Evolutionary conservation across 176 grass and related monocot genomes (phyloP).

Genomic region (Rhynchospora pubera): DNA sequence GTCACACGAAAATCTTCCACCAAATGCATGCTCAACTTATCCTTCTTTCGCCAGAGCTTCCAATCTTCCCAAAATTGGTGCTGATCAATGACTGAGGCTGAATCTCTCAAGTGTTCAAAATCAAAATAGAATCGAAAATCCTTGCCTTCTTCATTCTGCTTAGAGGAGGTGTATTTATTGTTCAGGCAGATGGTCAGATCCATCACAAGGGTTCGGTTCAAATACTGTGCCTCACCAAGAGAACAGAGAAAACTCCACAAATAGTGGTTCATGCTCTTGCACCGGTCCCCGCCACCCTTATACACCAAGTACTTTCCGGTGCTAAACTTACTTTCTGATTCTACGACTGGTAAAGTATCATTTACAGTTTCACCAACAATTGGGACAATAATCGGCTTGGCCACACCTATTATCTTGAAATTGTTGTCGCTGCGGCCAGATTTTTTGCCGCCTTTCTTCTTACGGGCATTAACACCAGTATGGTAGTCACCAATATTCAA

Average conservation of each 20-base stretch:
- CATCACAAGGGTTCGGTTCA: constrained; percentile 90
- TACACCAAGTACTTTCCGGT: constrained; percentile 61
- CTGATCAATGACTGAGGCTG: constrained; percentile 64
- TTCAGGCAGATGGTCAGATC: constrained; percentile 67
- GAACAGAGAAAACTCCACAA: constrained; percentile 82
- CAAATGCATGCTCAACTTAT: constrained; percentile 54
- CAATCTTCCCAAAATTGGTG: constrained; percentile 78
- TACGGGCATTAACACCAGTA: constrained; percentile 54
- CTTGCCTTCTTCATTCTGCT: constrained; percentile 56
- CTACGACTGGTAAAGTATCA: constrained; percentile 61
- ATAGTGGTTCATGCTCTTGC: constrained; percentile 97
- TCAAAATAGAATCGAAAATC: constrained; percentile 96
- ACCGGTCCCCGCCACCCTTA: constrained; percentile 73
- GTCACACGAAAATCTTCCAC: constrained; percentile 70
- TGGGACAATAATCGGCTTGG: constrained; percentile 19
- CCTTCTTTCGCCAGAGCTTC: constrained; percentile 64
- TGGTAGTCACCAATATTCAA: constrained; percentile 62
- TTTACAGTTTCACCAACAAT: constrained; percentile 73
- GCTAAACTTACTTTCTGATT: constrained; percentile 69
- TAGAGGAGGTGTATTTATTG: constrained; percentile 45
- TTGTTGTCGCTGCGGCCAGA: constrained; percentile 41
- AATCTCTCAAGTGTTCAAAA: constrained; percentile 81
- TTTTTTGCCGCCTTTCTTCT: constrained; percentile 58
- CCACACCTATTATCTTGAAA: constrained; percentile 29
- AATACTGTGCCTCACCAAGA: constrained; percentile 74